Evolutionary conservation across 768 basidiomycete species (phyloP).

Genomic region (Russula sp.): DNA sequence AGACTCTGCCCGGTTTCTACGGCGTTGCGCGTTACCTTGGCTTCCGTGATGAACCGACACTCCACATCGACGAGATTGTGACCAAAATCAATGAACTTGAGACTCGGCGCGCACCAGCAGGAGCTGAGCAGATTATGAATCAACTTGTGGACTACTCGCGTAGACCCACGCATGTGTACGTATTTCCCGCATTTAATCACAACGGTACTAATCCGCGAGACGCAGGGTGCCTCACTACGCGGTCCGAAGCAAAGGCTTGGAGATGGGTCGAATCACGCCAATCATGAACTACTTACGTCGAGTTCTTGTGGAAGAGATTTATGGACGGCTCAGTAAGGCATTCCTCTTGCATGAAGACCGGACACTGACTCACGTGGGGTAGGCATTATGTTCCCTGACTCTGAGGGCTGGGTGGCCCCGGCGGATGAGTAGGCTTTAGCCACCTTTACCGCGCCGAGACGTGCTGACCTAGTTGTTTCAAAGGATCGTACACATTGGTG

Average conservation of each 20-base stretch:
- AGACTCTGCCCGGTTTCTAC: slow-evolving; percentile 50
- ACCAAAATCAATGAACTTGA: slow-evolving; percentile 47
- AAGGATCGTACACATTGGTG: slow-evolving; percentile 17
- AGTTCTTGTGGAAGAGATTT: slow-evolving; percentile 54
- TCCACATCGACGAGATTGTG: slow-evolving; percentile 39
- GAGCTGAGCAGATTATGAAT: slow-evolving; percentile 29
- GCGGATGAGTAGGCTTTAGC: slow-evolving; percentile 40
- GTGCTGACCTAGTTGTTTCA: neutral
- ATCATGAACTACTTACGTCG: slow-evolving; percentile 38
- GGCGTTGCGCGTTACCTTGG: slow-evolving; percentile 53
- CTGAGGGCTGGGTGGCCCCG: slow-evolving; percentile 48
- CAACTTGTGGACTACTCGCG: slow-evolving; percentile 37
- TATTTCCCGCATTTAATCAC: neutral
- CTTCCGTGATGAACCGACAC: slow-evolving; percentile 42
- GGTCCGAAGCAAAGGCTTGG: slow-evolving; percentile 37
- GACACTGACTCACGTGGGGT: neutral
- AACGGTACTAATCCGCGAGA: neutral
- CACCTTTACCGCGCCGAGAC: neutral
- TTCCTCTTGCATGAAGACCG: neutral
- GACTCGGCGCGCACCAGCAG: slow-evolving; percentile 30
- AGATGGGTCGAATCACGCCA: slow-evolving; percentile 29
- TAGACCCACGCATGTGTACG: slow-evolving; percentile 52
- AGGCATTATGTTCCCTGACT: slow-evolving; percentile 59
- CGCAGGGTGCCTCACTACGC: slow-evolving; percentile 52
- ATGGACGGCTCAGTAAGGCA: slow-evolving; percentile 46